These are phyloP conservation scores for Hypoxylon lenormandii DNA, from an alignment of 495 filamentous ascomycete genomes.

Conservation along the genomic window DNA sequence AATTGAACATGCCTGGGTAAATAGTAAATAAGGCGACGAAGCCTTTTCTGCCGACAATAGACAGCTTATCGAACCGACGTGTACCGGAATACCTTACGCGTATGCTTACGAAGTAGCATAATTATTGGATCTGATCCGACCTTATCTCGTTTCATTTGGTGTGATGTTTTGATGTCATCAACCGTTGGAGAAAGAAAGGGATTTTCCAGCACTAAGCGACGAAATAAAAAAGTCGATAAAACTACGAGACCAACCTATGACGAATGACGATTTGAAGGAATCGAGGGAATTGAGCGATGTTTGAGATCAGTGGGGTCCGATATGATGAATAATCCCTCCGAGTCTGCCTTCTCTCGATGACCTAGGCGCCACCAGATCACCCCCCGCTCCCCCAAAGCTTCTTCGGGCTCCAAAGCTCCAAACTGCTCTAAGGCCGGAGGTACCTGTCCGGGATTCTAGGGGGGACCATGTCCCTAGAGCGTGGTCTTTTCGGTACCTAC, in stretches of 20 bases:
- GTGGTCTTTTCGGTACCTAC: neutral
- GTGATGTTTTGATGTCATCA: no score
- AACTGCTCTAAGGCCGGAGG: constrained; percentile 22
- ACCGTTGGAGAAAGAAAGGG: no score
- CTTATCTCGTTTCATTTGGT: no score
- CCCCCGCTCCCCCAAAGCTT: neutral
- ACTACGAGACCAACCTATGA: constrained; percentile 10
- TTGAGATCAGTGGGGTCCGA: constrained; percentile 37
- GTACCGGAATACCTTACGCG: constrained; percentile 6
- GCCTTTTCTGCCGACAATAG: constrained; percentile 38
- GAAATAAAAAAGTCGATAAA: no score
- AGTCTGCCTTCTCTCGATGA: constrained; percentile 3
- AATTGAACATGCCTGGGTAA: constrained; percentile 41
- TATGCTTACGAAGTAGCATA: constrained; percentile 2
- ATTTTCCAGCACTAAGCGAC: no score
- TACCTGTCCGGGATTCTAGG: constrained; percentile 25
- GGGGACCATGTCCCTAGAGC: constrained; percentile 5
- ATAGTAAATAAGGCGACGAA: constrained; percentile 37
- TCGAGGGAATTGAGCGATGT: constrained; percentile 31
- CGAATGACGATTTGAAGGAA: constrained; percentile 37
- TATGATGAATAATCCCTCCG: constrained; percentile 17
- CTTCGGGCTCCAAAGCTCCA: neutral
- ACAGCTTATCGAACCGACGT: constrained; percentile 20
- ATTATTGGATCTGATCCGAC: no score
- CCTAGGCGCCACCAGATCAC: no score